Evolutionary conservation across 805 yeast species (phyloP).

Genomic region (Cephaloascus albidus): DNA sequence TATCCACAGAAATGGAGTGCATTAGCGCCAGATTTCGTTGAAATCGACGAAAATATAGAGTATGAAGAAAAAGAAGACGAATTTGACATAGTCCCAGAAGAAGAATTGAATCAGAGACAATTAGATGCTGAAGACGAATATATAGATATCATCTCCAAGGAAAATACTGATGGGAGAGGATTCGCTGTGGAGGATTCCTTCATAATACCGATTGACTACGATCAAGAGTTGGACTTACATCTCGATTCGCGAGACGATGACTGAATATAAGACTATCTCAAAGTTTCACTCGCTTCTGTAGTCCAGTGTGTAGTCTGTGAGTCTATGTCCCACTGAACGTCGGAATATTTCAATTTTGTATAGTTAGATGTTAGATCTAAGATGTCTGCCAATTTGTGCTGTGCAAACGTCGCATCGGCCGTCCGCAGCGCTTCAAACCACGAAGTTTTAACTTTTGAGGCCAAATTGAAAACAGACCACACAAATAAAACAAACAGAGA

Average conservation of each 20-base stretch:
- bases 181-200: constrained; percentile 47
- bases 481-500: background rate
- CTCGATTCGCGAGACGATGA: constrained; percentile 3
- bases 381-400: too few species aligned
- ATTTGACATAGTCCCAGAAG: constrained; percentile 72
- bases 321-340: too few species aligned
- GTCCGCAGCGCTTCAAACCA: background rate
- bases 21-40: constrained; percentile 92
- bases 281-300: too few species aligned
- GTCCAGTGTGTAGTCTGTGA: too few species aligned
- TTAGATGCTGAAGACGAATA: constrained; percentile 54
- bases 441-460: background rate
- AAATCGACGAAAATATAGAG: constrained; percentile 83
- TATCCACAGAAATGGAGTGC: constrained; percentile 95
- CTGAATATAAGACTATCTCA: too few species aligned
- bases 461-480: background rate
- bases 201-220: constrained; percentile 47
- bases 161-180: constrained; percentile 65
- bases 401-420: too few species aligned
- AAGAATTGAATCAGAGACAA: constrained; percentile 49
- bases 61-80: constrained; percentile 88
- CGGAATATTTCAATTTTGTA: too few species aligned
- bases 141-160: constrained; percentile 60
- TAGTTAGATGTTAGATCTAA: too few species aligned
- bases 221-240: constrained; percentile 2